Evolutionary conservation across 306 rosid genomes (phyloP), one percentile per base, ranked within the genome.

Genomic region (Quercus engelmannii): DNA sequence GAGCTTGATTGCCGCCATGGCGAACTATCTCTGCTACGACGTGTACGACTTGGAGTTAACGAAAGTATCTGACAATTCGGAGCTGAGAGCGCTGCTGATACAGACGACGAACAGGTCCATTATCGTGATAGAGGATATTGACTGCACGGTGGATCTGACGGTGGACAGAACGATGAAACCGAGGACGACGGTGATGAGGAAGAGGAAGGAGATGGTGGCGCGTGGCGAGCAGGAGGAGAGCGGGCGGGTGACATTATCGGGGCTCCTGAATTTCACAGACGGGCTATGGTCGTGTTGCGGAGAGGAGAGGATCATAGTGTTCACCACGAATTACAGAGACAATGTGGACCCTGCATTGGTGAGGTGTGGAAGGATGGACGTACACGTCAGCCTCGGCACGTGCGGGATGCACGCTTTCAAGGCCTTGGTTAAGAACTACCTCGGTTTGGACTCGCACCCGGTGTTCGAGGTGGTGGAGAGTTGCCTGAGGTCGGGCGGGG

Each of bases 261-360:
- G 98, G 85, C 88, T 93, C 1, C 61, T 93, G 38, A 93, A 93
- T 75, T 93, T 93, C 80, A 91, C 95, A 0, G 98, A 93, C 58
- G 97, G 98, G 61, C 80, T 93, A 23, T 93, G 98, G 98, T 91
- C 97, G 0, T 87, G 98, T 3, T 91, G 98, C 19, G 97, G 98
- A 6, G 97, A 91, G 20, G 98, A 93, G 84, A 88, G 91, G 83
- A 77, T 93, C 56, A 91, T 93, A 6, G 90, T 93, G 18, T 93
- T 93, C 74, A 93, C 98, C 0, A 93, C 98, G 0, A 93, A 93
- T 74, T 86, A 87, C 51, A 74, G 90, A 28, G 95, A 90, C 10
- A 91, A 86, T 17, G 93, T 93, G 61, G 98, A 93, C 73, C 93
- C 95, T 1, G 98, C 97, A 11, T 67, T 93, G 6, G 88, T 93